These are phyloP conservation scores for Nigrospora sphaerica DNA, from an alignment of 2,329 filamentous ascomycete species.

Conservation along the genomic window DNA sequence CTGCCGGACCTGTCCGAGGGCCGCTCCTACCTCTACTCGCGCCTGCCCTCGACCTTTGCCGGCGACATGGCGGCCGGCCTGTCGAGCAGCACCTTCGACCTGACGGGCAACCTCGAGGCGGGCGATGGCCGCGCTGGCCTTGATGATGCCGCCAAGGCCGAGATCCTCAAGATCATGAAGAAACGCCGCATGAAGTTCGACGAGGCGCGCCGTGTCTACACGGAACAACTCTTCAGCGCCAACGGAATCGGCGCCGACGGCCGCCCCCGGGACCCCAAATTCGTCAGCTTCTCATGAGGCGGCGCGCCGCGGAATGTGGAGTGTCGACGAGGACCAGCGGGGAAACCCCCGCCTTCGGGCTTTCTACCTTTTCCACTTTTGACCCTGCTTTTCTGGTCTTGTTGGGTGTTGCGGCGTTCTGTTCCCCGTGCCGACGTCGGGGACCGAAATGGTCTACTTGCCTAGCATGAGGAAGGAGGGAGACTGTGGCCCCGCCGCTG, in stretches of 20 bases:
- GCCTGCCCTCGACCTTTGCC: conserved; percentile 69
- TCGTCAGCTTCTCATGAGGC: conserved; percentile 76
- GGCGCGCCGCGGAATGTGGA: background rate
- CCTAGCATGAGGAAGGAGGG: too few species aligned
- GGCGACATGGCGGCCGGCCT: conserved; percentile 85
- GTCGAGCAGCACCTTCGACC: conserved; percentile 74
- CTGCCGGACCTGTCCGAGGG: conserved; percentile 53
- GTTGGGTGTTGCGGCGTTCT: conserved; percentile 1
- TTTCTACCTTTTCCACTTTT: too few species aligned
- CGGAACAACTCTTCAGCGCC: conserved; percentile 77
- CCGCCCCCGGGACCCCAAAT: conserved; percentile 83
- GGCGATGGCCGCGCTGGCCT: conserved; percentile 76
- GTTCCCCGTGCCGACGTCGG: too few species aligned
- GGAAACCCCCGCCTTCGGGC: too few species aligned
- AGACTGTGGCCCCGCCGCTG: too few species aligned
- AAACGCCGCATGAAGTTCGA: conserved; percentile 76
- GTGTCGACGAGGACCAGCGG: background rate
- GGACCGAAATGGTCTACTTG: too few species aligned
- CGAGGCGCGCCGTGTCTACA: conserved; percentile 79
- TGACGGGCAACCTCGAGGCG: conserved; percentile 69
- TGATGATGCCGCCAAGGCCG: conserved; percentile 71
- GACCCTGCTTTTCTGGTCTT: background rate
- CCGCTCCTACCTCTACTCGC: conserved; percentile 64
- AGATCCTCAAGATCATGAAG: conserved; percentile 90
- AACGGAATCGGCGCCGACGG: conserved; percentile 88